Percentiles rank a stretch among this genome's conserved stretches.
phyloP scores from a whole-genome alignment of 352 stramenopile species.

The Phytophthora meadii region DNA sequence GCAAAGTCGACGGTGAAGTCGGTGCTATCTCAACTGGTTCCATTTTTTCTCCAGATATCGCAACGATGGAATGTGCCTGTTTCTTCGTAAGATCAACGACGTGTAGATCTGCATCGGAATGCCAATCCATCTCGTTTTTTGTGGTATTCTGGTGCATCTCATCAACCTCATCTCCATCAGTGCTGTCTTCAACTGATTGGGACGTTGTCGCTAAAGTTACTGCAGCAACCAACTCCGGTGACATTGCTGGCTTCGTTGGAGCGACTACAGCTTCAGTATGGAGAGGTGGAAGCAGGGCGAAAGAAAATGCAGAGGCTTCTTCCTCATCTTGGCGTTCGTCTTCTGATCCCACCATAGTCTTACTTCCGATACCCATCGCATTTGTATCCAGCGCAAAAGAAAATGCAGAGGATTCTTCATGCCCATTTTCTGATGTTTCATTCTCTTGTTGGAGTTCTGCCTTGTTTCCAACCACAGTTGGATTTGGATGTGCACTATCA shows the following conservation, averaged over 20 bases:
- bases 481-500: background rate
- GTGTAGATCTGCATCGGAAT: background rate
- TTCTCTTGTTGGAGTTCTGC: background rate
- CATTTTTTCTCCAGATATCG: conserved; percentile 1
- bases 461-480: background rate
- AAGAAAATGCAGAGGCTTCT: conserved; percentile 25
- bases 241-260: conserved; percentile 3
- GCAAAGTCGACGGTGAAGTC: no score
- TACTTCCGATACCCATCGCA: background rate
- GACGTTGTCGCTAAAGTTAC: background rate
- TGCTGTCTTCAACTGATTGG: conserved; percentile 22
- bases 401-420: conserved; percentile 9
- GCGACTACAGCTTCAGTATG: background rate
- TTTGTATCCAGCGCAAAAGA: conserved; percentile 22
- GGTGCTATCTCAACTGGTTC: background rate
- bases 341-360: conserved; percentile 2
- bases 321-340: conserved; percentile 23
- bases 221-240: background rate
- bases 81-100: conserved; percentile 21
- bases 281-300: conserved; percentile 32
- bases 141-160: conserved; percentile 13
- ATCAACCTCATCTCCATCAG: conserved; percentile 34
- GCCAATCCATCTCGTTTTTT: conserved; percentile 3
- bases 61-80: background rate
- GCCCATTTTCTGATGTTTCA: background rate